A percentile compares a stretch with the other conserved stretches of the same genome.
phyloP scores from a whole-genome alignment of 2,329 filamentous ascomycete genomes.

The Neocatenulostroma microsporum region DNA sequence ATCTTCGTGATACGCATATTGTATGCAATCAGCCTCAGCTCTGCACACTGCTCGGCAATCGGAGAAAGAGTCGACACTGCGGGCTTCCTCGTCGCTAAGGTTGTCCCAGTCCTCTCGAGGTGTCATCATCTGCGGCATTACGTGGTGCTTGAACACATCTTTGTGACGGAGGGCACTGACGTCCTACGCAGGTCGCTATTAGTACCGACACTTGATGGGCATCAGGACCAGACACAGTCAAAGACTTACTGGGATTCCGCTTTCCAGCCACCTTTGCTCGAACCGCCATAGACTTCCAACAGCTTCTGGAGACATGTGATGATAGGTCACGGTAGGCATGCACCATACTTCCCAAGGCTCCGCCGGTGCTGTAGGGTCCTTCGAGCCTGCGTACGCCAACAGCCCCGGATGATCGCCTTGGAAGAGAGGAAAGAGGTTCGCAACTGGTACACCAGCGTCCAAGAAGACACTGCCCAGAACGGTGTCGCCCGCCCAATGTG shows the following conservation, averaged over 20 bases:
- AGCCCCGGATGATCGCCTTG: slow-evolving; percentile 36
- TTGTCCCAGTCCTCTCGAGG: slow-evolving; percentile 23
- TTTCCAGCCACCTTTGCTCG: slow-evolving; percentile 21
- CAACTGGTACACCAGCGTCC: slow-evolving; percentile 38
- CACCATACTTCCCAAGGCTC: slow-evolving; percentile 33
- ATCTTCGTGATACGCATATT: too few species aligned
- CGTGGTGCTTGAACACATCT: slow-evolving; percentile 20
- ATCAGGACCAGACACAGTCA: too few species aligned
- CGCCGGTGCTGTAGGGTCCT: slow-evolving; percentile 17
- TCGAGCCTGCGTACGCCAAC: slow-evolving; percentile 30
- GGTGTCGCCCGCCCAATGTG: slow-evolving; percentile 49
- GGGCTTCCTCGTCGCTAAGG: slow-evolving; percentile 13
- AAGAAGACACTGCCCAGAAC: slow-evolving; percentile 44
- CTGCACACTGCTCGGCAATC: too few species aligned
- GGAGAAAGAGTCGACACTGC: too few species aligned
- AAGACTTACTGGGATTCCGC: slow-evolving; percentile 10
- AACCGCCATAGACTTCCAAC: slow-evolving; percentile 22
- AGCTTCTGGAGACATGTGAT: slow-evolving; percentile 23
- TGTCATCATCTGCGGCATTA: slow-evolving; percentile 18
- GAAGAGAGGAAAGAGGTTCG: slow-evolving; percentile 35
- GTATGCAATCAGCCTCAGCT: too few species aligned
- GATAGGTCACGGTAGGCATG: slow-evolving; percentile 32
- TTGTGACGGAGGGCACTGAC: slow-evolving; percentile 19
- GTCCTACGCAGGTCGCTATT: too few species aligned
- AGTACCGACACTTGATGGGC: too few species aligned